Conservation (phyloP, 345 rosid species). For the Lepidium africanum region DNA sequence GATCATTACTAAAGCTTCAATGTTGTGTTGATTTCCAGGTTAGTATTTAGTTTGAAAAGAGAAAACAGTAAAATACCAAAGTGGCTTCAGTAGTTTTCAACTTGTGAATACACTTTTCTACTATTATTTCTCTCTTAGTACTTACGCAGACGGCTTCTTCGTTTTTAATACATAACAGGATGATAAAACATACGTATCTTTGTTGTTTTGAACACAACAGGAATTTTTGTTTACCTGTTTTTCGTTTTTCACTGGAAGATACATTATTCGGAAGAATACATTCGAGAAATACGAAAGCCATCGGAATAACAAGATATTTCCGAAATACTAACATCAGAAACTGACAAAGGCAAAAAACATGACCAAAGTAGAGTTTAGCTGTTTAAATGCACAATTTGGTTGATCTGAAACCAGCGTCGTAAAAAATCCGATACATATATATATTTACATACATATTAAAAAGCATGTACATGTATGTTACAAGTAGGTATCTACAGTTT, state of each 20-base stretch:
- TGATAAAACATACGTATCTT: not conserved
- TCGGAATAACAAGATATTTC: no score
- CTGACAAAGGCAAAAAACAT: no score
- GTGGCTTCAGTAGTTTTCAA: slow-evolving; percentile 12
- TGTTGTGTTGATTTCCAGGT: slow-evolving; percentile 15
- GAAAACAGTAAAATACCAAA: not conserved
- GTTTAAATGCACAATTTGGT: not conserved
- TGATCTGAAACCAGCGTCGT: not conserved
- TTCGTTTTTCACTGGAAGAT: no score
- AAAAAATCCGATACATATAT: not conserved
- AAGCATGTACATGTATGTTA: not conserved
- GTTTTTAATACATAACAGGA: not conserved
- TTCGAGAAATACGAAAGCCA: no score
- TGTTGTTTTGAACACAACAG: not conserved
- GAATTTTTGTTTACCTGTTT: no score
- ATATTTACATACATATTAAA: not conserved
- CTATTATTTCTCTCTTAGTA: not conserved
- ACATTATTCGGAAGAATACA: no score
- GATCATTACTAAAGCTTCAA: not conserved
- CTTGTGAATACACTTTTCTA: slow-evolving; percentile 6
- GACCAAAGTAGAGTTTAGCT: no score
- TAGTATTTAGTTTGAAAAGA: slow-evolving; percentile 7
- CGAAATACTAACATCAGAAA: no score
- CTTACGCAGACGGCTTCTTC: not conserved
- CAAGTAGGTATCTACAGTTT: not conserved